Conservation (phyloP, 129 eudicot species). For the Chrysanthemum lavandulifolium region DNA sequence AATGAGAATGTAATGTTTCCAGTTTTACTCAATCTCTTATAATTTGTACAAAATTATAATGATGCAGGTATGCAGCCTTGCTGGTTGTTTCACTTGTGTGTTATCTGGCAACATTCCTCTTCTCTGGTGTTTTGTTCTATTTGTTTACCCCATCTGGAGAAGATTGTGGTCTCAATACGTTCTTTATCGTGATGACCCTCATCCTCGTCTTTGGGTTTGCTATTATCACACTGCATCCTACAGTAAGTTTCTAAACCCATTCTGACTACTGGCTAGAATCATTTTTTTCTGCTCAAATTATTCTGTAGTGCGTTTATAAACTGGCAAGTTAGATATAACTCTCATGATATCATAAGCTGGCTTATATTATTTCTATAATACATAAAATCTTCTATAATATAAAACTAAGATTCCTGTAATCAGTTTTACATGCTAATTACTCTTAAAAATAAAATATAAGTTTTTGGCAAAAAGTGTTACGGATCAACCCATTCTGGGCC, state of each 20-base stretch:
- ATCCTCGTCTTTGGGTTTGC: conserved; percentile 80
- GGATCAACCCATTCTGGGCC: neutral
- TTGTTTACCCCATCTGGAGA: conserved; percentile 84
- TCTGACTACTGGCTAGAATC: conserved; percentile 5
- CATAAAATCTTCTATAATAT: neutral
- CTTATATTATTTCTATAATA: neutral
- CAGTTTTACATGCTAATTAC: neutral
- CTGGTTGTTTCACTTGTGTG: conserved; percentile 86
- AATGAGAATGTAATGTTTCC: neutral
- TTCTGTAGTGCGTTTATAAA: neutral
- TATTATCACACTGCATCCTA: conserved; percentile 73
- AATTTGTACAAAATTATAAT: neutral
- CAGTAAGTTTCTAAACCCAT: conserved; percentile 53
- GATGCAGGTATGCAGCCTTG: conserved; percentile 83
- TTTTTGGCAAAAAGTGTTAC: neutral
- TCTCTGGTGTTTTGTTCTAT: conserved; percentile 79
- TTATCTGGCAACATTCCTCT: conserved; percentile 68
- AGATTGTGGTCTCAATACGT: conserved; percentile 89
- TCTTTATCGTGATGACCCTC: conserved; percentile 82
- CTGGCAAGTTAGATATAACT: neutral
- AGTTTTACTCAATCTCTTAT: neutral
- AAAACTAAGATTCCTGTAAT: neutral
- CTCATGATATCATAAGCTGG: conserved; percentile 1
- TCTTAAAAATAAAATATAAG: neutral
- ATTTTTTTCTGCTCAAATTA: neutral